These are phyloP conservation scores for Nannochloris sp. DNA, from an alignment of 139 green algal genomes.

Conservation along the genomic window DNA sequence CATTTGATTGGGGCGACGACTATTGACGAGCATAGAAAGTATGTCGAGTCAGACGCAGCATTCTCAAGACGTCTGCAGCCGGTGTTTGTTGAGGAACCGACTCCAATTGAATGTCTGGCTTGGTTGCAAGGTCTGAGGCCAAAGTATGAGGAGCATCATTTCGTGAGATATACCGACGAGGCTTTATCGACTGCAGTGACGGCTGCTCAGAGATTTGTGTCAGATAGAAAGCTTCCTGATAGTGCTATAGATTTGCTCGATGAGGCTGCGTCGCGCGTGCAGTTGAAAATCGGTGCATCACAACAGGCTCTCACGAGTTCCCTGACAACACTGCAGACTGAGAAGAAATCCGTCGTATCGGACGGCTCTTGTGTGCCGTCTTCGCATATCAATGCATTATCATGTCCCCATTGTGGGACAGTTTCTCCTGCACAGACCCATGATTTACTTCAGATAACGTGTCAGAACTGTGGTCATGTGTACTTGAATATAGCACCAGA, in stretches of 20 bases:
- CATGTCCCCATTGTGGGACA: conserved; percentile 33
- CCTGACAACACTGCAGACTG: neutral
- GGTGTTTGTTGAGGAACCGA: conserved; percentile 71
- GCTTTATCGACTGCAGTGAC: conserved; percentile 60
- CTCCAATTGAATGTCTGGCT: conserved; percentile 46
- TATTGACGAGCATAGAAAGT: conserved; percentile 75
- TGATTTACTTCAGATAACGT: conserved; percentile 16
- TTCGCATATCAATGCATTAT: conserved; percentile 3
- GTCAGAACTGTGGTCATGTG: conserved; percentile 13
- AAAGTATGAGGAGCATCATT: conserved; percentile 75
- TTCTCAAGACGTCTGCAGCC: conserved; percentile 75
- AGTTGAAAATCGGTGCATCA: conserved; percentile 2
- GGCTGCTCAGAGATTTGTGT: conserved; percentile 55
- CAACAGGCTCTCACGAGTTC: neutral
- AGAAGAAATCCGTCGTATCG: too few relatives aligned
- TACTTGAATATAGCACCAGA: conserved; percentile 29
- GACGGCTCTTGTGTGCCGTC: too few relatives aligned
- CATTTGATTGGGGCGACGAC: conserved; percentile 81
- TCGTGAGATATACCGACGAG: conserved; percentile 49
- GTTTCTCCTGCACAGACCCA: neutral
- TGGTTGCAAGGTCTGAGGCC: conserved; percentile 65
- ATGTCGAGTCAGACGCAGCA: conserved; percentile 83
- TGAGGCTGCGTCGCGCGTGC: conserved; percentile 45
- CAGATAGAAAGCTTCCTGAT: conserved; percentile 56
- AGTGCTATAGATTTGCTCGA: conserved; percentile 80